A percentile compares a stretch with the other conserved stretches of the same genome.
These are phyloP conservation scores for Carex kokanica DNA, from an alignment of 176 grass and related monocot genomes.

Conservation along the genomic window DNA sequence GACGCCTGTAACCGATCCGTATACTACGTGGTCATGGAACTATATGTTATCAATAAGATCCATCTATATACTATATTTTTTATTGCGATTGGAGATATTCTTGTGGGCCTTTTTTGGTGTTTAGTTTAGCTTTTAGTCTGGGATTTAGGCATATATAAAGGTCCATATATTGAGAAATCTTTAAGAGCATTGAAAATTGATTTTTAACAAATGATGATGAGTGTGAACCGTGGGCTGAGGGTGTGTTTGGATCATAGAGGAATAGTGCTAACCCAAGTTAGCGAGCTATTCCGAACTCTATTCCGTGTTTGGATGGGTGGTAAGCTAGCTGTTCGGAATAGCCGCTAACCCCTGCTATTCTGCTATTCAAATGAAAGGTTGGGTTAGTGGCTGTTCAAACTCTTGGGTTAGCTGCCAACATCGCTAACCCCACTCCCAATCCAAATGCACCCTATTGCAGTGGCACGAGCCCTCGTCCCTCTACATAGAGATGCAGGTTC, in stretches of 20 bases:
- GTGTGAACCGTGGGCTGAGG: not conserved
- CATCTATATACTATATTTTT: not conserved
- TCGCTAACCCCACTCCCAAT: no score
- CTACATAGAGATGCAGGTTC: no score
- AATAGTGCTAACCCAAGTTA: no score
- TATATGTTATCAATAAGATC: not conserved
- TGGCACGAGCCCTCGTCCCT: not conserved
- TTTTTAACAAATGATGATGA: not conserved
- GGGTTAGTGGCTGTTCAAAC: no score
- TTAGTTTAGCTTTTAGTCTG: not conserved
- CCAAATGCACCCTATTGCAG: no score
- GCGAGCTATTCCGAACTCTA: no score
- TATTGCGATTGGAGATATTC: not conserved
- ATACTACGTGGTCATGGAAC: not conserved
- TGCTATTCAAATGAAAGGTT: no score
- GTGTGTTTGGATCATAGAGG: no score
- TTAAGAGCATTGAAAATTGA: not conserved
- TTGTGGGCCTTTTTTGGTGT: not conserved
- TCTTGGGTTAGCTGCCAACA: no score
- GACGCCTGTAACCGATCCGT: not conserved
- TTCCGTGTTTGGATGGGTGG: no score
- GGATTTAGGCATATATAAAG: not conserved
- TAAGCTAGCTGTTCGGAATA: no score
- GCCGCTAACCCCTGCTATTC: no score
- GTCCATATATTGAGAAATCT: not conserved